Base-by-base conservation (phyloP, 2,329 filamentous ascomycete genomes). In the Penicillium sp. region DNA sequence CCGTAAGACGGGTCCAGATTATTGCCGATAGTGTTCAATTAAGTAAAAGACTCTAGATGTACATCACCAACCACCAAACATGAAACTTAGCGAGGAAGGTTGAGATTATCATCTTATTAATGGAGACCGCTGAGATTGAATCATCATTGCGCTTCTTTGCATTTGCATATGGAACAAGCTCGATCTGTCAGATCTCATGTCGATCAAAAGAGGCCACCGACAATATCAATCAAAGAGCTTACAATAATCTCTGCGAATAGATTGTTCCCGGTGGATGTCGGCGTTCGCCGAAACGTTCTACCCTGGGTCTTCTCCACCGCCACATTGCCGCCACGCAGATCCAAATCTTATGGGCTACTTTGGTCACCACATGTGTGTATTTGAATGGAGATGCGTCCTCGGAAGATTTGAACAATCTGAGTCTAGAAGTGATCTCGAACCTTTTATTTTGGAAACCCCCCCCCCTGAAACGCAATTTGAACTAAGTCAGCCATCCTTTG, bases 211-310 rank as follows among this genome's bases (percentile, higher is more conserved):
- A 56, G 25, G 28, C 16, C 5, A 25, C 43, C 43, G 33, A 42
- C 28, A 14, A 26, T 13, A n/a, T 6, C 16, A 42, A 5, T 6
- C 8, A 28, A 26, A 4, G 10, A 4, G 19, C 16, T 2, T 25
- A 37, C 6, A 6, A 16, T 42, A 13, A 25, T 13, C 42, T 54
- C 2, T 42, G 10, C 25, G 28, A 37, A 37, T 19, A 46, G 30
- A 35, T 56, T 10, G 38, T 26, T 37, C 7, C 54, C 19, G 30
- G 26, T 56, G 54, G 54, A 49, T 25, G 14, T 56, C 54, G 54
- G 43, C 54, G 54, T 25, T 25, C 30, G 42, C 43, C 54, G 54
- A 49, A 52, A 11, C 6, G 22, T 26, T 33, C 35, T 46, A 38
- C 43, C 49, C 33, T n/a, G 25, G 10, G n/a, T 52, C 56, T 37